These are phyloP conservation scores for Pleurotus platypus DNA, from an alignment of 768 basidiomycete genomes.

Conservation along the genomic window DNA sequence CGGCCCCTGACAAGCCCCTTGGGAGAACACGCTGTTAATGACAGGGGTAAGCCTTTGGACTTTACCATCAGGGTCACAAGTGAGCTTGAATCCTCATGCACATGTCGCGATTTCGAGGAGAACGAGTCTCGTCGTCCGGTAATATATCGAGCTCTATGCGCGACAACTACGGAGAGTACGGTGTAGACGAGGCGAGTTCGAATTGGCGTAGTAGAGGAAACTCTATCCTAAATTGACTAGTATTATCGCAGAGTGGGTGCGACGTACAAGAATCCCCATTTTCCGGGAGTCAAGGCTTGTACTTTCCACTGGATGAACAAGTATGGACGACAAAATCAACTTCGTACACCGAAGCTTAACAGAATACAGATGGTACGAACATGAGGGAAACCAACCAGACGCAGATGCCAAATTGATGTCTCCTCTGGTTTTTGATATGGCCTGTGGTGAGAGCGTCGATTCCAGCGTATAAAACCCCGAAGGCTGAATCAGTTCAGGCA, in stretches of 20 bases:
- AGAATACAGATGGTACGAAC: constrained; percentile 32
- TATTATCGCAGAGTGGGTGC: constrained; percentile 64
- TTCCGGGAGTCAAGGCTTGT: constrained; percentile 57
- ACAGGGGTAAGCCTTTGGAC: no score
- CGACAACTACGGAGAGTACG: constrained; percentile 3
- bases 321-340: constrained; percentile 20
- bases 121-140: constrained; percentile 2
- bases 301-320: constrained; percentile 51
- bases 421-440: constrained; percentile 56
- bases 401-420: not conserved
- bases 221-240: constrained; percentile 19
- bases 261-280: constrained; percentile 73
- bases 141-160: constrained; percentile 9
- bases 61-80: no score
- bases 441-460: constrained; percentile 28
- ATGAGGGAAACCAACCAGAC: constrained; percentile 21
- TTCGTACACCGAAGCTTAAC: not conserved
- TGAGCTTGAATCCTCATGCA: no score
- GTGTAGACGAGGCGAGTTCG: constrained; percentile 32
- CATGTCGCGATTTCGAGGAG: constrained; percentile 4
- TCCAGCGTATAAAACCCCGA: no score
- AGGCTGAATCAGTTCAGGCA: no score
- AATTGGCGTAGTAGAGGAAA: constrained; percentile 55
- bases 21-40: no score
- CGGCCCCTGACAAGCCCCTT: no score